Conservation (phyloP, 345 rosid genomes). For the Dovyalis caffra region DNA sequence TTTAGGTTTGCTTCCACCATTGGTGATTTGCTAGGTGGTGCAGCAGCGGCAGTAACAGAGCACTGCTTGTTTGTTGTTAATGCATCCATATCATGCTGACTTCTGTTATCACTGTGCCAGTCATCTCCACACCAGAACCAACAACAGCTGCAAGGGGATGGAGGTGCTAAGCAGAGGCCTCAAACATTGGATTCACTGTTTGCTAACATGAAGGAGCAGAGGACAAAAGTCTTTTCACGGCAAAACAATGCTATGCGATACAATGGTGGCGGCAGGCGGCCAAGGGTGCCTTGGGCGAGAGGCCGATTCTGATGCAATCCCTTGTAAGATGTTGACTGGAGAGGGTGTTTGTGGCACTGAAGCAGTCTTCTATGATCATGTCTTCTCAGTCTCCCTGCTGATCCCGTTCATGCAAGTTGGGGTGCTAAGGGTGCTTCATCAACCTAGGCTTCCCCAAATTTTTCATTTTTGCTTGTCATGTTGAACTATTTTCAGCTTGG, state of each 20-base stretch:
- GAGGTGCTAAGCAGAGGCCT: slow-evolving; percentile 48
- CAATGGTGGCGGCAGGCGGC: slow-evolving; percentile 31
- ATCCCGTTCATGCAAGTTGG: neutral
- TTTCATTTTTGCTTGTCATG: neutral
- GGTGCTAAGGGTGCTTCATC: neutral
- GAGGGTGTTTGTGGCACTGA: neutral
- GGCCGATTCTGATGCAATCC: slow-evolving; percentile 40
- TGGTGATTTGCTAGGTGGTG: neutral
- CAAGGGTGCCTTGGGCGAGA: slow-evolving; percentile 56
- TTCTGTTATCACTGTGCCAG: slow-evolving; percentile 5
- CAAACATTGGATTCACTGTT: slow-evolving; percentile 77
- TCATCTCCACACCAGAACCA: slow-evolving; percentile 14
- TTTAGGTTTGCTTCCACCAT: neutral
- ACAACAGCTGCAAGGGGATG: slow-evolving; percentile 34
- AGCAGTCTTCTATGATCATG: neutral
- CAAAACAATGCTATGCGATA: slow-evolving; percentile 29
- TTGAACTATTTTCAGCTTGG: neutral
- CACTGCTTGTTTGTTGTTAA: neutral
- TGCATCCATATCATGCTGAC: neutral
- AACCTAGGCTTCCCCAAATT: neutral
- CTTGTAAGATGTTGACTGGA: neutral
- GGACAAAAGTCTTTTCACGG: slow-evolving; percentile 44
- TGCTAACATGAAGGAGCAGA: slow-evolving; percentile 83
- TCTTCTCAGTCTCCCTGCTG: neutral
- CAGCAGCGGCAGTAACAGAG: neutral